Conservation (phyloP, 2,329 filamentous ascomycete genomes). For the Colletotrichum karsti region DNA sequence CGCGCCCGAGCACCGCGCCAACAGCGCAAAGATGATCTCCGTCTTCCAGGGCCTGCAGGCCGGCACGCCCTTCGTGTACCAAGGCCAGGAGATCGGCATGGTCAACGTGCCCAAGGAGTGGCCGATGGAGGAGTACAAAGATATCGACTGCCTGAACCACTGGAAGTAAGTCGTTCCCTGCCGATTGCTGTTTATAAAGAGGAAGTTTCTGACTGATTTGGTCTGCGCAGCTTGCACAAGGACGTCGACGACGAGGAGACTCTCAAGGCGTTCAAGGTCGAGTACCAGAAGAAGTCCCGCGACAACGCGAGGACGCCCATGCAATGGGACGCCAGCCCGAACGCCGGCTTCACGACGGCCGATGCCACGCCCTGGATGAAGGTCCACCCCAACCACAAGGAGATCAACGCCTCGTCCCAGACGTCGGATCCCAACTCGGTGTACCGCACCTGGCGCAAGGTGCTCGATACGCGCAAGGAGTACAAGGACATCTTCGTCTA, state of each 20-base stretch:
- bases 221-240: conserved; percentile 43
- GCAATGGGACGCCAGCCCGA: conserved; percentile 69
- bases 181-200: background rate
- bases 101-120: conserved; percentile 68
- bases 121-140: conserved; percentile 73
- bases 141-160: conserved; percentile 67
- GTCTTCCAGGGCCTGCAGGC: conserved; percentile 64
- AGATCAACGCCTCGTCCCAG: conserved; percentile 70
- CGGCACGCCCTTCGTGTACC: conserved; percentile 74
- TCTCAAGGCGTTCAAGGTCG: conserved; percentile 44
- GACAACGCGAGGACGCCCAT: conserved; percentile 79
- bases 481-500: conserved; percentile 73
- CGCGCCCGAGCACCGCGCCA: conserved; percentile 54
- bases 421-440: conserved; percentile 56
- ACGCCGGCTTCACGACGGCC: conserved; percentile 71
- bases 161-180: conserved; percentile 47
- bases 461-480: conserved; percentile 68
- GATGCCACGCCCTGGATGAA: conserved; percentile 73
- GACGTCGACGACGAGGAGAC: conserved; percentile 47
- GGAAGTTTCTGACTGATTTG: background rate
- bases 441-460: conserved; percentile 68
- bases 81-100: conserved; percentile 76
- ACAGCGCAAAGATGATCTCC: conserved; percentile 68
- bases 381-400: conserved; percentile 68
- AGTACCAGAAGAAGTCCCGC: conserved; percentile 67